Conservation (phyloP, 257 asterid genomes). For the Voacanga thouarsii region DNA sequence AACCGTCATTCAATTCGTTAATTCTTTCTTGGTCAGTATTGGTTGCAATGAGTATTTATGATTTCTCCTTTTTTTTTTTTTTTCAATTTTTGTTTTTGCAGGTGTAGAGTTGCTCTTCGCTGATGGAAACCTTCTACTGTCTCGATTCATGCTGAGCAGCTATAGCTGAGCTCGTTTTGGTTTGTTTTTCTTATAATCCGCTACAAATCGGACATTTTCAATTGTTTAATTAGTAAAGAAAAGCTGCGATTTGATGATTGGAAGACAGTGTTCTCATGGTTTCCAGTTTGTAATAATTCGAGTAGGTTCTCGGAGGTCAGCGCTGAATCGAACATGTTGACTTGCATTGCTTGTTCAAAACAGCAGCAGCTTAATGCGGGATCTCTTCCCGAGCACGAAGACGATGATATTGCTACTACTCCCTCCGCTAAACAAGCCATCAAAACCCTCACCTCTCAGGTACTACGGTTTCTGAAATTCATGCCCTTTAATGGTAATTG, state of each 20-base stretch:
- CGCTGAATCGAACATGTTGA: conserved; percentile 48
- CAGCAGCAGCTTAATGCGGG: conserved; percentile 60
- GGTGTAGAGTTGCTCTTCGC: not conserved
- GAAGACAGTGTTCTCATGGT: not conserved
- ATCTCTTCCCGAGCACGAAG: conserved; percentile 65
- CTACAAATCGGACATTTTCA: too few species aligned
- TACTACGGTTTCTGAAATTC: not conserved
- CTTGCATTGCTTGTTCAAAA: conserved; percentile 92
- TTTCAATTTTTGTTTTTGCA: not conserved
- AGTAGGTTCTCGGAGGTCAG: not conserved
- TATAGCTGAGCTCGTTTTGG: not conserved
- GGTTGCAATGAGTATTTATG: not conserved
- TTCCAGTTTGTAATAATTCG: not conserved
- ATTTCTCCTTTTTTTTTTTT: too few species aligned
- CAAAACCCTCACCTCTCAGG: conserved; percentile 83
- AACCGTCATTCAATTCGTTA: not conserved
- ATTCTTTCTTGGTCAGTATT: not conserved
- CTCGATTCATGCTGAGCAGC: not conserved
- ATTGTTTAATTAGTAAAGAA: not conserved
- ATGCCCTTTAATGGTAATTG: not conserved
- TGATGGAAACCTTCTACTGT: not conserved
- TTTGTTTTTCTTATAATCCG: not conserved
- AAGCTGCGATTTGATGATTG: not conserved
- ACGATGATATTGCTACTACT: conserved; percentile 46
- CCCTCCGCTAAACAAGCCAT: conserved; percentile 68